Conservation (phyloP, 495 filamentous ascomycete genomes). For the Bombardia bombarda region DNA sequence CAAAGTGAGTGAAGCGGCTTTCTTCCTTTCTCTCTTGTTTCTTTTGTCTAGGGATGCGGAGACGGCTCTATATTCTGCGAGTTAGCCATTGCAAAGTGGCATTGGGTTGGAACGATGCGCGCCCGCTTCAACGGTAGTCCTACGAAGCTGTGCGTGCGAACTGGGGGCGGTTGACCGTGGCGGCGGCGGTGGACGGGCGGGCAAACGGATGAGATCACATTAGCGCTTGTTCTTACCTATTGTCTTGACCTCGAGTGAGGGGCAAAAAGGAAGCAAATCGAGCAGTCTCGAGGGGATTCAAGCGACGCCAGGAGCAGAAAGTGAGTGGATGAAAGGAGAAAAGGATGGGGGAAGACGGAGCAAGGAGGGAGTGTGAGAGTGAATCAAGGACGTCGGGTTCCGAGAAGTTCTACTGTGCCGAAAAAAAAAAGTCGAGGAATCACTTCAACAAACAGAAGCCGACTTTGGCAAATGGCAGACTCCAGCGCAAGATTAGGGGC, state of each 20-base stretch:
- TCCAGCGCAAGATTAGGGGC: not conserved
- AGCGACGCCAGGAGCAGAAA: not conserved
- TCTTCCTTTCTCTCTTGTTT: constrained; percentile 4
- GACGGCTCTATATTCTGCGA: constrained; percentile 1
- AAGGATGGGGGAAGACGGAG: not conserved
- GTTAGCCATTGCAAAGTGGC: not conserved
- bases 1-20: constrained; percentile 7
- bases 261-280: constrained; percentile 4
- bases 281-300: not conserved
- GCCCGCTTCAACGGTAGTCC: too few species aligned
- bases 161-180: too few species aligned
- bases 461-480: not conserved
- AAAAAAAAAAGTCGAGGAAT: not conserved
- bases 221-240: too few species aligned
- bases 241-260: constrained; percentile 12
- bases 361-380: too few species aligned
- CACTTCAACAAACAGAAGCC: not conserved
- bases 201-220: too few species aligned
- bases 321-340: constrained; percentile 1
- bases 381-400: not conserved
- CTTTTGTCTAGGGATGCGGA: too few species aligned
- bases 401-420: not conserved
- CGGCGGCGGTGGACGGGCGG: too few species aligned
- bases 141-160: too few species aligned
- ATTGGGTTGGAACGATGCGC: too few species aligned